Base-by-base conservation (phyloP, 495 filamentous ascomycete genomes). In the Penicillium crystallinum region DNA sequence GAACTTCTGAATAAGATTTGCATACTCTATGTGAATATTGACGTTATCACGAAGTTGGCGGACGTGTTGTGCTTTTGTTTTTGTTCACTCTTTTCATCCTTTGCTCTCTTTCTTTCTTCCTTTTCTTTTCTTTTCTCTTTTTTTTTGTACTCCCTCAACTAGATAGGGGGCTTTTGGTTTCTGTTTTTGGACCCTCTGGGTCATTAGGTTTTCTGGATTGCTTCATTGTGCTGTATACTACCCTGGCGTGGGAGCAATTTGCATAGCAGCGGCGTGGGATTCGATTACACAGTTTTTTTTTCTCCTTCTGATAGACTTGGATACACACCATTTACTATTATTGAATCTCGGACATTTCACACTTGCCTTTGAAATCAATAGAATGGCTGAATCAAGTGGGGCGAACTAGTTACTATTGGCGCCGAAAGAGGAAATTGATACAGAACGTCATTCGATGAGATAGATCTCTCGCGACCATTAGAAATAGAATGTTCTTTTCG, bases 201-300 rank as follows among this genome's bases (percentile, higher is more conserved):
- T 31, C 19, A 36, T 42, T 25, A 15, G 34, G 34, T 6, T 56
- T 22, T 37, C 53, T 37, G 8, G n/a, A 8, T 52, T 53, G n/a
- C 34, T 36, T 36, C 14, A 17, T 36, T 31, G 9, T 46, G 40
- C 49, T 60, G 54, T 65, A 62, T 45, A 57, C 49, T 62, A 62
- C 56, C 49, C 37, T 54, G 43, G 12, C 37, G 46, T 53, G 37
- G 50, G 49, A 58, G 49, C 42, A 59, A 52, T 39, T 61, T 62
- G 63, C 63, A 67, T 67, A 63, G 64, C 64, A 64, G 35, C 53
- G 61, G 63, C 58, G 63, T 64, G 53, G 49, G 50, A 49, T 57
- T 35, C 35, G 31, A 36, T 29, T 30, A 10, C 44, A 35, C 11
- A 14, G 15, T 9, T 53, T 2, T 33, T 36, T 36, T 36, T 36